These are phyloP conservation scores for Geotrichum reessii DNA, from an alignment of 1,139 yeast species.

Conservation along the genomic window DNA sequence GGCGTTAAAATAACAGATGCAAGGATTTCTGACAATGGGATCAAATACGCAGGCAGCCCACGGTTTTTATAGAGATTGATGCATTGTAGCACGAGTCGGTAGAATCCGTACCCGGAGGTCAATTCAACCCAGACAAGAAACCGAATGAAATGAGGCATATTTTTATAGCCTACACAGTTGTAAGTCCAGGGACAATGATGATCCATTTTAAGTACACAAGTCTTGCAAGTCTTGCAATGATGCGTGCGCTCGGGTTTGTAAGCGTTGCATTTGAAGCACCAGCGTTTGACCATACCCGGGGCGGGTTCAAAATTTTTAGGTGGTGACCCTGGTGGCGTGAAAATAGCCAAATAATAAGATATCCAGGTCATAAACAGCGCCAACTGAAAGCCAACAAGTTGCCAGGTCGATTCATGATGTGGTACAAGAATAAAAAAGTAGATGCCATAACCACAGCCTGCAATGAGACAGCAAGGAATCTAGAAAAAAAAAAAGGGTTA, in stretches of 20 bases:
- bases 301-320: constrained; percentile 40
- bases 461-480: constrained; percentile 64
- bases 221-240: constrained; percentile 54
- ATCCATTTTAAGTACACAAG: constrained; percentile 73
- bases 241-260: constrained; percentile 75
- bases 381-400: constrained; percentile 48
- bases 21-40: constrained; percentile 49
- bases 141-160: constrained; percentile 77
- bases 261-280: constrained; percentile 59
- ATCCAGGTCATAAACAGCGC: constrained; percentile 61
- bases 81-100: constrained; percentile 43
- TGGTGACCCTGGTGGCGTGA: constrained; percentile 55
- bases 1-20: constrained; percentile 55
- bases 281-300: constrained; percentile 48
- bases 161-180: constrained; percentile 74
- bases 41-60: constrained; percentile 54
- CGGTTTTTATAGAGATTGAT: constrained; percentile 47
- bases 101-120: constrained; percentile 48
- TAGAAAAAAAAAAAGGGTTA: constrained; percentile 22
- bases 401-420: constrained; percentile 38
- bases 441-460: constrained; percentile 57
- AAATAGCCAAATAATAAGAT: constrained; percentile 58
- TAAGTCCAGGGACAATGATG: constrained; percentile 88
- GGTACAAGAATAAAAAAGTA: constrained; percentile 51
- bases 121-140: constrained; percentile 64